phyloP scores from a whole-genome alignment of 805 yeast species.

The Candida berthetii region DNA sequence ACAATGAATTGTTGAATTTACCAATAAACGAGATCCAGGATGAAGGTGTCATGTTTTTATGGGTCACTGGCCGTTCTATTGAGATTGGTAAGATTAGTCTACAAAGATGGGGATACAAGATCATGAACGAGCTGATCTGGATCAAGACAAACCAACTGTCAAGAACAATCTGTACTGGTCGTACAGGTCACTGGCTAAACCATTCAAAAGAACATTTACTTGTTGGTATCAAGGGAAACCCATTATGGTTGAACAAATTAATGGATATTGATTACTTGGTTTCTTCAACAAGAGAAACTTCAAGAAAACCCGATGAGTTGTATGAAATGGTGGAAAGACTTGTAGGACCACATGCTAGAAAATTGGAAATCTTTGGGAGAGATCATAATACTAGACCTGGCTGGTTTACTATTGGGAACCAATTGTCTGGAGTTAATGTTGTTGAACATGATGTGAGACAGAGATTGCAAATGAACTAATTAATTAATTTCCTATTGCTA shows the following conservation, averaged over 20 bases:
- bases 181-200: conserved; percentile 96
- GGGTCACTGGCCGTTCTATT: conserved; percentile 95
- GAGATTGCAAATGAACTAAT: conserved; percentile 24
- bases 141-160: conserved; percentile 82
- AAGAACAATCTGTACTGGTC: conserved; percentile 87
- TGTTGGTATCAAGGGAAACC: conserved; percentile 80
- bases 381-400: conserved; percentile 83
- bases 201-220: conserved; percentile 90
- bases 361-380: conserved; percentile 86
- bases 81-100: conserved; percentile 81
- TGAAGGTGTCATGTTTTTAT: conserved; percentile 76
- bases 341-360: conserved; percentile 71
- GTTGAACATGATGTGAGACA: conserved; percentile 50
- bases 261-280: conserved; percentile 76
- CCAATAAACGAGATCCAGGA: conserved; percentile 68
- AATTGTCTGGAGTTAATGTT: conserved; percentile 53
- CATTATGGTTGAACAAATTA: conserved; percentile 59
- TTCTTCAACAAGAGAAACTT: conserved; percentile 80
- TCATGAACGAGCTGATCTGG: conserved; percentile 84
- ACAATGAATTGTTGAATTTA: conserved; percentile 61
- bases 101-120: conserved; percentile 74
- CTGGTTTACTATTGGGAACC: conserved; percentile 81
- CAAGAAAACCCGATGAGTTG: conserved; percentile 87
- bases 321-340: conserved; percentile 82
- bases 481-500: neutral